Percentiles rank a stretch among this genome's conserved stretches.
Evolutionary conservation across 129 eudicot species (phyloP).

Genomic region (Calendula officinalis): DNA sequence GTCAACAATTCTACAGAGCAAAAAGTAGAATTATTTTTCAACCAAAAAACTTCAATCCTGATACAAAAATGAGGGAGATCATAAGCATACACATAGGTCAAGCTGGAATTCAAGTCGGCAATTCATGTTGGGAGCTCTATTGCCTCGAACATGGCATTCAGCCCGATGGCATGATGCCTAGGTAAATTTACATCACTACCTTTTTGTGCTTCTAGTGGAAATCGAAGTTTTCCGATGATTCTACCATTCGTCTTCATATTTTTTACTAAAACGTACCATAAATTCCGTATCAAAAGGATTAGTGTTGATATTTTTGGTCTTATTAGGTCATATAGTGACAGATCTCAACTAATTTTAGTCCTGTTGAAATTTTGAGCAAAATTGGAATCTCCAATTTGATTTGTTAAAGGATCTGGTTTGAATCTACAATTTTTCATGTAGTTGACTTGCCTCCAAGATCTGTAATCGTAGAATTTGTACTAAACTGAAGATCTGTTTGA

Average conservation of each 20-base stretch:
- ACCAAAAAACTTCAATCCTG: neutral
- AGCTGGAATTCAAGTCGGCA: conserved; percentile 96
- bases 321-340: neutral
- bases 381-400: neutral
- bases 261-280: neutral
- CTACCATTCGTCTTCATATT: neutral
- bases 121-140: conserved; percentile 94
- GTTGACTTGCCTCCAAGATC: conserved; percentile 22
- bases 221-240: neutral
- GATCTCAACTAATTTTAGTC: neutral
- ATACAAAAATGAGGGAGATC: conserved; percentile 76
- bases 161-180: conserved; percentile 97
- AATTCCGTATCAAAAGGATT: neutral
- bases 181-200: conserved; percentile 33
- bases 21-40: conserved; percentile 1
- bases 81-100: conserved; percentile 97
- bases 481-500: conserved; percentile 14
- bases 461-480: conserved; percentile 19
- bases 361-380: neutral
- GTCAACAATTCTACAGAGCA: conserved; percentile 11
- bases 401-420: conserved; percentile 4
- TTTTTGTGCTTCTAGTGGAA: neutral
- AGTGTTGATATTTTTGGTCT: neutral
- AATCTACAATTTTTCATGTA: conserved; percentile 7
- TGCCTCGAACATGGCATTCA: conserved; percentile 96